Percentiles rank a stretch among this genome's conserved stretches.
Evolutionary conservation across 73 alveolate species (phyloP).

Genomic region (Durusdinium trenchii): DNA sequence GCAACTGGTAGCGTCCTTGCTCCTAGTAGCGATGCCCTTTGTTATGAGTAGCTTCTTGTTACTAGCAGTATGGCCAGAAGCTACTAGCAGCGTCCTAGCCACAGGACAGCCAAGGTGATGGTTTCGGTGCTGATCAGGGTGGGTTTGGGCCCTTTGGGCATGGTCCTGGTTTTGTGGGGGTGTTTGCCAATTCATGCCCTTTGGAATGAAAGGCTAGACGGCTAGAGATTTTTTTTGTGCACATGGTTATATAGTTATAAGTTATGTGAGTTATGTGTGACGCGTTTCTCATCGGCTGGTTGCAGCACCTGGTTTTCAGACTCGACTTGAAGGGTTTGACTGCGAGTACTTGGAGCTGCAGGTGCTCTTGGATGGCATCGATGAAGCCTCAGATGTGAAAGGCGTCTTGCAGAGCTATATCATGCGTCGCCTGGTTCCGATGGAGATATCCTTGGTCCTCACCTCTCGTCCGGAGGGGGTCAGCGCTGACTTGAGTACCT

Average conservation of each 20-base stretch:
- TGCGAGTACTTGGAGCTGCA: not conserved
- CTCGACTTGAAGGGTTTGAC: not conserved
- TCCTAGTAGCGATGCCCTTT: no score
- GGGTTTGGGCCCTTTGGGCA: no score
- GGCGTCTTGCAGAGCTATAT: conserved; percentile 89
- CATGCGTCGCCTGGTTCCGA: conserved; percentile 59
- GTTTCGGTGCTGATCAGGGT: not conserved
- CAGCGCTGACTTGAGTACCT: conserved; percentile 21
- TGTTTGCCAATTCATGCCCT: not conserved
- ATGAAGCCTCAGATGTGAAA: conserved; percentile 84
- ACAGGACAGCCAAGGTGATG: not conserved
- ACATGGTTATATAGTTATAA: not conserved
- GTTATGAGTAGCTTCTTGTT: no score
- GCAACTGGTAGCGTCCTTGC: no score
- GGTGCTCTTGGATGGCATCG: conserved; percentile 81
- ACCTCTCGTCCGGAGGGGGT: conserved; percentile 95
- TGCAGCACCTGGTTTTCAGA: not conserved
- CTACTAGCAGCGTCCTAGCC: no score
- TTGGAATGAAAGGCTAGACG: not conserved
- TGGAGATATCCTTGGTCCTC: conserved; percentile 65
- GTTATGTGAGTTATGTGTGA: not conserved
- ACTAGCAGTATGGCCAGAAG: no score
- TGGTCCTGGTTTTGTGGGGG: not conserved
- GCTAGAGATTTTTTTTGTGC: not conserved
- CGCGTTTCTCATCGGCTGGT: no score